Percentiles rank a stretch among this genome's conserved stretches.
These are phyloP conservation scores for Hygrophorus russula DNA, from an alignment of 768 basidiomycete genomes.

Conservation along the genomic window DNA sequence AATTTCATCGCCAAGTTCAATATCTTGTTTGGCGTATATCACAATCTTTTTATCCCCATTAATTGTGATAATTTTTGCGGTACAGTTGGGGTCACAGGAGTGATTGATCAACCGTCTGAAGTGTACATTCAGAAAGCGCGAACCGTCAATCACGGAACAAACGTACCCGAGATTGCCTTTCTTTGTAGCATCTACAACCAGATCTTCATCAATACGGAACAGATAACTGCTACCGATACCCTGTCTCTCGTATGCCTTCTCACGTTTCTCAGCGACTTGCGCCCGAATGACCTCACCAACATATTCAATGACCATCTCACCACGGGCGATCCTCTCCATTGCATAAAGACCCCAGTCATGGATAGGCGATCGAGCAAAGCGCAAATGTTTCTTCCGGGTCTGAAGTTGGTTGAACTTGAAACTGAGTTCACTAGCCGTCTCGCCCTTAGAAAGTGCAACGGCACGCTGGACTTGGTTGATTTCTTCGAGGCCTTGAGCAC, in stretches of 20 bases:
- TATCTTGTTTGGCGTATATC: slow-evolving; percentile 95
- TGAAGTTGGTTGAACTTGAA: slow-evolving; percentile 99
- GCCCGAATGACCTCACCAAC: slow-evolving; percentile 96
- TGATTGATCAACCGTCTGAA: slow-evolving; percentile 93
- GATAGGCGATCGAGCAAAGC: slow-evolving; percentile 90
- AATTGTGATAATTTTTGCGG: slow-evolving; percentile 85
- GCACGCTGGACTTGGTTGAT: slow-evolving; percentile 85
- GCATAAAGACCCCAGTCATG: slow-evolving; percentile 99
- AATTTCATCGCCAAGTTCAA: slow-evolving; percentile 95
- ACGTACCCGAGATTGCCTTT: slow-evolving; percentile 96
- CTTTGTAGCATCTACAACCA: slow-evolving; percentile 98
- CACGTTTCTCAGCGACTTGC: slow-evolving; percentile 91
- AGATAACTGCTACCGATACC: slow-evolving; percentile 98
- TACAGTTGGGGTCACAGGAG: slow-evolving; percentile 92
- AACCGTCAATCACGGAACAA: slow-evolving; percentile 4
- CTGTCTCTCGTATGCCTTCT: slow-evolving; percentile 93
- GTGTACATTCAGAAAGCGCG: slow-evolving; percentile 8
- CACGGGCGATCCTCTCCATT: slow-evolving; percentile 86
- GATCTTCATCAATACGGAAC: slow-evolving; percentile 95
- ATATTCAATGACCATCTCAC: slow-evolving; percentile 99
- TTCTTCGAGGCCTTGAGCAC: slow-evolving; percentile 89
- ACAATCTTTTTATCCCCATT: slow-evolving; percentile 96
- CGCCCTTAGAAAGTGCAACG: slow-evolving; percentile 64
- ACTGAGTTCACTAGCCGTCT: slow-evolving; percentile 56
- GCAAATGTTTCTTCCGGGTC: slow-evolving; percentile 94